Base-by-base conservation (phyloP, 2,329 filamentous ascomycete genomes). In the Trichoderma atrobrunneum region DNA sequence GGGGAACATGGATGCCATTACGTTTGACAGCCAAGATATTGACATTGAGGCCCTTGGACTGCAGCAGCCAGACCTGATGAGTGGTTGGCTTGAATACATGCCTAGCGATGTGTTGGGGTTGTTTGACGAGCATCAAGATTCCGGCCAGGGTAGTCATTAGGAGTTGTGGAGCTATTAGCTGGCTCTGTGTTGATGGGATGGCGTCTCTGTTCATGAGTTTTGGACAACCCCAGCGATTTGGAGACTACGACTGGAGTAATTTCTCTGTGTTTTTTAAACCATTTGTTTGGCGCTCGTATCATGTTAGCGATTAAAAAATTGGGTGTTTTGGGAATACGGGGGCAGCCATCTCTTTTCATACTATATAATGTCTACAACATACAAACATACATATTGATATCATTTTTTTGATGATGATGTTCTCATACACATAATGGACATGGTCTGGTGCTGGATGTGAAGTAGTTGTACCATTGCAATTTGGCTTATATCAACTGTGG, bases 11-110 rank as follows among this genome's bases (percentile, higher is more conserved):
- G 83, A 87, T 61, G 82, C 83, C 74, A 91, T 94, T 81, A 90
- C 92, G 73, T 93, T 95, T 75, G 90, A 93, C 78, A 91, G 89
- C 73, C 92, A 93, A 74, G 92, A 95, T 74, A 89, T 95, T 39
- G 92, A 95, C 74, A 91, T 95, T 85, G 89, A 87, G 28, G 83
- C 88, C 5, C 81, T 94, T 21, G 90, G 89, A 0, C 73, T 86
- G 51, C 82, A 84, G 1, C 82, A 83, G 1, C 87, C 89, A 18
- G 91, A 93, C 57, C 88, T 93, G 81, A 89, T 92, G 85, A 89
- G 90, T 0, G 81, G 82, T 4, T 95, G 92, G 91, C 83, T 94
- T 12, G 92, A 93, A 76, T 93, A 92, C 73, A 82, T 94, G 7
- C 91, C 92, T 0, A 87, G 87, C 28, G 90, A 93, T 77, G 86